phyloP scores from a whole-genome alignment of 345 rosid genomes.

The Melaleuca quinquenervia region DNA sequence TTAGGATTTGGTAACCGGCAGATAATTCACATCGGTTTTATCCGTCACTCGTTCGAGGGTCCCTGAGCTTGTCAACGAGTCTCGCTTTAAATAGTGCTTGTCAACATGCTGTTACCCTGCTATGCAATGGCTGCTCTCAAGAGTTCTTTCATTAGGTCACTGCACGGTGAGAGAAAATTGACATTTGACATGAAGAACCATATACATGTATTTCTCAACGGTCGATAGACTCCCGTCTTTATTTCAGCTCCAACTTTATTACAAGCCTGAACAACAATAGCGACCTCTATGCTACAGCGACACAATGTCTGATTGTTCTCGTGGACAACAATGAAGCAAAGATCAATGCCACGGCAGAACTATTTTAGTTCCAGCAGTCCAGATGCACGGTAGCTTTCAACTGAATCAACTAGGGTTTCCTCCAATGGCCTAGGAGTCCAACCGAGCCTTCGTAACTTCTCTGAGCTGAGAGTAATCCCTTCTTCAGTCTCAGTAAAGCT shows the following conservation, averaged over 20 bases:
- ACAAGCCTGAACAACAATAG: neutral
- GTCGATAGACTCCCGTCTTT: neutral
- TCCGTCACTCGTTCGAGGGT: neutral
- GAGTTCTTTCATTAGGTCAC: neutral
- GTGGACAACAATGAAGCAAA: neutral
- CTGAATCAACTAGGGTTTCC: constrained; percentile 22
- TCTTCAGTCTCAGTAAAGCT: constrained; percentile 15
- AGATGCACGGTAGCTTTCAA: constrained; percentile 14
- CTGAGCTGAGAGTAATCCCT: constrained; percentile 4
- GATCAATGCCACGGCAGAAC: neutral
- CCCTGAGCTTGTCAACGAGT: neutral
- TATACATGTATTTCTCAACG: neutral
- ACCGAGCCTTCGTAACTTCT: constrained; percentile 17
- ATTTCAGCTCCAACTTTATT: neutral
- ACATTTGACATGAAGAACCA: neutral
- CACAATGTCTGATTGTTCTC: neutral
- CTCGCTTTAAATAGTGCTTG: neutral
- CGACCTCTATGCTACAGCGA: neutral
- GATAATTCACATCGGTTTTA: neutral
- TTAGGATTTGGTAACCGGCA: neutral
- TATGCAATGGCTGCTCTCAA: neutral
- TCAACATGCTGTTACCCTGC: neutral
- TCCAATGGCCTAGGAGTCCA: constrained; percentile 22
- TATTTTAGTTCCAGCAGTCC: constrained; percentile 8
- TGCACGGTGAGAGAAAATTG: neutral